phyloP scores from a whole-genome alignment of 495 filamentous ascomycete genomes.

The Viridothelium virens region DNA sequence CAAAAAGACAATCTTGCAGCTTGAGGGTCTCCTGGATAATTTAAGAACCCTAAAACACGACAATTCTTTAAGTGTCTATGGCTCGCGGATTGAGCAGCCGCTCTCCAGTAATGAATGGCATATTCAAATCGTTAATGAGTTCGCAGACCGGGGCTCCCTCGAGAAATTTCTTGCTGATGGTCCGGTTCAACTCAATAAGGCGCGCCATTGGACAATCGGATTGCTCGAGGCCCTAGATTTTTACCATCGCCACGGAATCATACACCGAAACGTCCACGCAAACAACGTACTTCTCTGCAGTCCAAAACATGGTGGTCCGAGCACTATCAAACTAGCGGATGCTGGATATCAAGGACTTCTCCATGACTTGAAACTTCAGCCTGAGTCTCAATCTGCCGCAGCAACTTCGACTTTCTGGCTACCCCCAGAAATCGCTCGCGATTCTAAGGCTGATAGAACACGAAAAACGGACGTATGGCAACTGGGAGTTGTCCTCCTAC shows the following conservation, averaged over 20 bases:
- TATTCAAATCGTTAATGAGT: constrained; percentile 71
- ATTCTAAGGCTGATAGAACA: constrained; percentile 49
- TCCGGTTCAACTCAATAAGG: constrained; percentile 59
- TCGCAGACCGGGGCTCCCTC: constrained; percentile 73
- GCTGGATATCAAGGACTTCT: constrained; percentile 58
- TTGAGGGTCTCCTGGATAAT: constrained; percentile 62
- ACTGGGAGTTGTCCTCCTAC: constrained; percentile 77
- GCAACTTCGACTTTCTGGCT: constrained; percentile 67
- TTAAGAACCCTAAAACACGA: constrained; percentile 66
- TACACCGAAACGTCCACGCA: constrained; percentile 71
- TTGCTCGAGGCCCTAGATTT: constrained; percentile 85
- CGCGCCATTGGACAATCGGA: constrained; percentile 78
- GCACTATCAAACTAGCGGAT: constrained; percentile 57
- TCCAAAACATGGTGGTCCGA: constrained; percentile 47
- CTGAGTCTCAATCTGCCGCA: constrained; percentile 36
- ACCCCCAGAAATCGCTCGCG: constrained; percentile 66
- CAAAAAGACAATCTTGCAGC: constrained; percentile 58
- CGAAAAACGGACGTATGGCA: constrained; percentile 93
- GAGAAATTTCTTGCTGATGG: constrained; percentile 71
- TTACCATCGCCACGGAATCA: constrained; percentile 70
- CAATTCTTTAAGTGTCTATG: constrained; percentile 69
- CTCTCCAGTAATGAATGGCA: constrained; percentile 51
- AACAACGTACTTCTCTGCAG: constrained; percentile 66
- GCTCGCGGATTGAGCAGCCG: constrained; percentile 59
- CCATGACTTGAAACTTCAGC: constrained; percentile 48